phyloP scores from a whole-genome alignment of 495 filamentous ascomycete species.

The Paragyromitra xinjiangensis region DNA sequence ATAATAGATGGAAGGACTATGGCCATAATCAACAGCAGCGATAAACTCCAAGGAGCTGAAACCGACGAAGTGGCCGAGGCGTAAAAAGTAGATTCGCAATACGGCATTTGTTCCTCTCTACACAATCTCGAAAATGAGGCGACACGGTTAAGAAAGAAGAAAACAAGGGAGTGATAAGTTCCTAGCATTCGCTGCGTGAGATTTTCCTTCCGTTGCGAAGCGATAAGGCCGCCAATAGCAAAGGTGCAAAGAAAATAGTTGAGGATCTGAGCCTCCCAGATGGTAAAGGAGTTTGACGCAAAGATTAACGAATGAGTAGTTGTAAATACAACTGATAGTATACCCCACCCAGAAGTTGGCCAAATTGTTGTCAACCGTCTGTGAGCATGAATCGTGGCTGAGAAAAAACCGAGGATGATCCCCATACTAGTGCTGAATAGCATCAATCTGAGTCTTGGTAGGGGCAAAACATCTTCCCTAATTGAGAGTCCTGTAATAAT shows the following conservation, averaged over 20 bases:
- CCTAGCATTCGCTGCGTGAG: constrained; percentile 73
- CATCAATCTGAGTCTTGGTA: constrained; percentile 48
- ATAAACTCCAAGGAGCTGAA: constrained; percentile 88
- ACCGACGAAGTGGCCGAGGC: constrained; percentile 89
- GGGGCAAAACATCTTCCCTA: constrained; percentile 20
- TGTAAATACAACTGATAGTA: constrained; percentile 82
- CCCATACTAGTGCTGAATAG: constrained; percentile 64
- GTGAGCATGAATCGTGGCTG: constrained; percentile 65
- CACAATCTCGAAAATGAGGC: constrained; percentile 92
- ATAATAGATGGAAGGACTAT: constrained; percentile 79
- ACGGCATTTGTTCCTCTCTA: constrained; percentile 97
- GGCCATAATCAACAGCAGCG: constrained; percentile 77
- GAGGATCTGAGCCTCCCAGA: constrained; percentile 98
- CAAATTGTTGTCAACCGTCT: constrained; percentile 66
- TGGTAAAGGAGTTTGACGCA: constrained; percentile 96
- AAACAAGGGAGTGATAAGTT: constrained; percentile 82
- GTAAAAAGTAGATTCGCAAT: constrained; percentile 95
- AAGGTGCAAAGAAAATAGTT: constrained; percentile 91
- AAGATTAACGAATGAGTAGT: constrained; percentile 85
- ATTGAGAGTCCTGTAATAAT: constrained; percentile 43
- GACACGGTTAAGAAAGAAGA: constrained; percentile 80
- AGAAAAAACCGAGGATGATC: constrained; percentile 69
- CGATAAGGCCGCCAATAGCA: constrained; percentile 73
- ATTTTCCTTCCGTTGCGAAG: constrained; percentile 74
- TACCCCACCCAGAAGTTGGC: constrained; percentile 86